Evolutionary conservation across 2,329 filamentous ascomycete genomes (phyloP).

Genomic region (Myriosclerotinia duriaeana): DNA sequence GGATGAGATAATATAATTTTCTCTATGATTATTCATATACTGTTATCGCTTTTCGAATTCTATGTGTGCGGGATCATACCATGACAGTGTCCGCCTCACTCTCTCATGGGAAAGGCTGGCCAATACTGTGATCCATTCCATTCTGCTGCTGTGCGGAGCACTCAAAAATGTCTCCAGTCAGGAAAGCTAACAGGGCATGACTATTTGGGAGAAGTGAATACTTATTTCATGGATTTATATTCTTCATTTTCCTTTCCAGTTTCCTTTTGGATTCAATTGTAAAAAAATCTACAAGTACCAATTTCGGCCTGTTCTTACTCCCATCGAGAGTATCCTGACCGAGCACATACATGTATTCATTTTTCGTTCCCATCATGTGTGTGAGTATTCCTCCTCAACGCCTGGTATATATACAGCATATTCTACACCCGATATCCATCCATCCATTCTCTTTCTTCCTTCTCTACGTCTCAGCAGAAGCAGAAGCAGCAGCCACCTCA

Average conservation of each 20-base stretch:
- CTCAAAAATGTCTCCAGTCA: neutral
- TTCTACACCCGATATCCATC: constrained; percentile 8
- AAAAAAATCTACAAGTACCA: neutral
- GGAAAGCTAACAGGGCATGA: neutral
- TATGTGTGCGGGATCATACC: neutral
- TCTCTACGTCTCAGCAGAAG: constrained; percentile 17
- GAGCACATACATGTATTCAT: neutral
- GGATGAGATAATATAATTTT: constrained; percentile 12
- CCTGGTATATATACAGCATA: constrained; percentile 28
- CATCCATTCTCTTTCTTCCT: constrained; percentile 4
- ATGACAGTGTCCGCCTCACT: neutral
- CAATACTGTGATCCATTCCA: neutral
- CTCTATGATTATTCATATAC: constrained; percentile 15
- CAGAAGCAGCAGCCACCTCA: constrained; percentile 21
- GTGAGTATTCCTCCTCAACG: constrained; percentile 27
- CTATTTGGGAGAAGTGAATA: neutral
- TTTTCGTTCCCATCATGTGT: constrained; percentile 15
- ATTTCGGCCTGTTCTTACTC: neutral
- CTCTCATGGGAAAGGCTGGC: neutral
- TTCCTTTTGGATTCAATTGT: neutral
- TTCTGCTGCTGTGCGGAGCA: neutral
- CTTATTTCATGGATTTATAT: neutral
- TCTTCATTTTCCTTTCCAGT: neutral
- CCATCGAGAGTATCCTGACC: neutral
- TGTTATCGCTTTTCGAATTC: constrained; percentile 10